Base-by-base conservation (phyloP, 495 filamentous ascomycete genomes). In the Hypoxylon intermedium region DNA sequence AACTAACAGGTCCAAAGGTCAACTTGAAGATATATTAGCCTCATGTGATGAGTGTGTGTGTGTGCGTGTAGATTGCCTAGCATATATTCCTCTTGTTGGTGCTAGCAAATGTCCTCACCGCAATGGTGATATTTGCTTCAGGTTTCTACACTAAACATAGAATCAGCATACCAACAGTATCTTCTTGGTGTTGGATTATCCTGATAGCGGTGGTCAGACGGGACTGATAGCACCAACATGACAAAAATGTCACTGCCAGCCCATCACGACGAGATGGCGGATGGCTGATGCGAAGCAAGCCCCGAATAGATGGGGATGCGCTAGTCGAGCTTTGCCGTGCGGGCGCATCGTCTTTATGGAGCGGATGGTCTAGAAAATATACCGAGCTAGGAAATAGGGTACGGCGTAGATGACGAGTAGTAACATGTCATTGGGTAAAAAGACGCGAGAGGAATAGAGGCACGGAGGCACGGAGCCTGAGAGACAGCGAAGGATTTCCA, bases 341-440 rank as follows among this genome's bases (percentile, higher is more conserved):
- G 36, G 15, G 9, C 15, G 15, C 36, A 38, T 38, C 9, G 9
- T 38, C 15, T 1, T 23, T 26, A 20, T 31, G 28, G 21, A 47
- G 26, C 15, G 16, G 18, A 19, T 1, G 20, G 19, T 23, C 40
- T 6, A 21, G 3, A 16, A 42, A 15, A 42, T 42, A 23, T 42
- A 13, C 40, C 40, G 3, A 42, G 40, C 20, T 42, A 42, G 20
- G 40, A 11, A 21, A 42, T 7, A 26, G 7, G 24, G 24, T 42
- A 16, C 40, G 40, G 23, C 23, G 24, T 30, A 45, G 21, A 15
- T 43, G 24, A 15, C 36, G 18, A 21, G 18, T 15, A n/a, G n/a
- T n/a, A n/a, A n/a, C n/a, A n/a, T 37, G 20, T 23, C 46, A 49
- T 49, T 31, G 31, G 31, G 46, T 34, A 36, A 36, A 12, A 31